These are phyloP conservation scores for Mortierella sp. DNA, from an alignment of 371 early-diverging fungal species.

Conservation along the genomic window DNA sequence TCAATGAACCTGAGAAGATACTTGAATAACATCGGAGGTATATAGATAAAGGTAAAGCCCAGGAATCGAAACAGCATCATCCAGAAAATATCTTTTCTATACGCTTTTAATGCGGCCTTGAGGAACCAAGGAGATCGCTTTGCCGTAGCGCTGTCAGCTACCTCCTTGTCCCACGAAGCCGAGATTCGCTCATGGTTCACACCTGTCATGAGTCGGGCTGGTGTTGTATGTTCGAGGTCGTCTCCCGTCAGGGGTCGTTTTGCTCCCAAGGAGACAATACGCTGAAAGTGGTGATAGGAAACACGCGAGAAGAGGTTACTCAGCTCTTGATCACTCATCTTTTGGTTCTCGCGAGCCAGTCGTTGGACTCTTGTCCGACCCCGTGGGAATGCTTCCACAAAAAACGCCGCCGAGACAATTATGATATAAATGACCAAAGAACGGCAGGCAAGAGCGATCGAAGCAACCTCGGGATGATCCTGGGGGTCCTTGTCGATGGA, in stretches of 20 bases:
- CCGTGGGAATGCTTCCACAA: conserved; percentile 32
- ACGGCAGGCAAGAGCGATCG: too few species aligned
- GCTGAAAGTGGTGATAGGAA: conserved; percentile 36
- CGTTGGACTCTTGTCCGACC: conserved; percentile 21
- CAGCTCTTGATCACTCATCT: conserved; percentile 18
- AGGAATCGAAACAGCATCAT: neutral
- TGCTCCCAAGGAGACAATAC: conserved; percentile 25
- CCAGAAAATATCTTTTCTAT: too few species aligned
- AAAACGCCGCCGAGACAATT: conserved; percentile 7
- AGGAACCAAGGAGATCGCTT: neutral
- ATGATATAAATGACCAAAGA: neutral
- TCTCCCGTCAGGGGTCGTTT: conserved; percentile 13
- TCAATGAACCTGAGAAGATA: neutral
- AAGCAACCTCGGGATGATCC: too few species aligned
- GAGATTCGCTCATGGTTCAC: conserved; percentile 10
- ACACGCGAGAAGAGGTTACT: conserved; percentile 33
- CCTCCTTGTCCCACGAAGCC: conserved; percentile 12
- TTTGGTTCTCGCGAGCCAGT: neutral
- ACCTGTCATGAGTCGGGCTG: conserved; percentile 21
- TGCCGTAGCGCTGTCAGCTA: neutral
- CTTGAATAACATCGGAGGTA: neutral
- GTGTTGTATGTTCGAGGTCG: conserved; percentile 23
- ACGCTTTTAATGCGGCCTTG: neutral
- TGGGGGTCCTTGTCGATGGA: neutral
- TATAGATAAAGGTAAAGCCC: neutral